Conservation (phyloP, 2,329 filamentous ascomycete genomes). For the Akanthomyces lecanii region DNA sequence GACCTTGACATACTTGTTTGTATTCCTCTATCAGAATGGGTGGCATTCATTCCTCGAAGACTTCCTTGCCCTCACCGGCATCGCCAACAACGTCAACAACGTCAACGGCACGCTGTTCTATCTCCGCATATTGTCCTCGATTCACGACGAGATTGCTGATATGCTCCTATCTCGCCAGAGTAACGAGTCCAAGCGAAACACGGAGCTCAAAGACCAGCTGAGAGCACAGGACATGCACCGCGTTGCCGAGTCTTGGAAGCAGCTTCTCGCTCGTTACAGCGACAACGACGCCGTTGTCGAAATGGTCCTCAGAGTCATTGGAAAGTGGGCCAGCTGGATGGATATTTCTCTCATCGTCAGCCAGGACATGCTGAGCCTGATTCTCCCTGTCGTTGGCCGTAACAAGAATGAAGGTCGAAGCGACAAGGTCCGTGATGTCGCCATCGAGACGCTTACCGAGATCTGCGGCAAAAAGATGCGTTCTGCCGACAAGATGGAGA, state of each 20-base stretch:
- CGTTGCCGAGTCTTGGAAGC: slow-evolving; percentile 85
- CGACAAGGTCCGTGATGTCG: slow-evolving; percentile 82
- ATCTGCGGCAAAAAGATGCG: slow-evolving; percentile 99
- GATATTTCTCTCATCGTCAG: slow-evolving; percentile 94
- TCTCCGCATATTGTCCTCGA: slow-evolving; percentile 78
- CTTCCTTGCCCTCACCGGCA: slow-evolving; percentile 70
- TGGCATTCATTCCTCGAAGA: slow-evolving; percentile 93
- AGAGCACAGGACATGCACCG: slow-evolving; percentile 83
- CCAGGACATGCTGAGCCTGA: slow-evolving; percentile 74
- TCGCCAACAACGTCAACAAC: slow-evolving; percentile 64
- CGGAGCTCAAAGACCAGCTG: slow-evolving; percentile 85
- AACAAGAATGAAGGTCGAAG: slow-evolving; percentile 56
- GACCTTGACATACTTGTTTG: slow-evolving; percentile 90
- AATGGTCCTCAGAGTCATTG: slow-evolving; percentile 85
- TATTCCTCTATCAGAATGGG: slow-evolving; percentile 74
- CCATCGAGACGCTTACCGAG: slow-evolving; percentile 92
- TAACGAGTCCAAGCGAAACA: slow-evolving; percentile 79
- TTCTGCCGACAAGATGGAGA: slow-evolving; percentile 83
- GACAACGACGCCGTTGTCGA: slow-evolving; percentile 72
- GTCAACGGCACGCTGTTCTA: slow-evolving; percentile 76
- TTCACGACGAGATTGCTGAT: slow-evolving; percentile 97
- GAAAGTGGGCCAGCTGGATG: slow-evolving; percentile 98
- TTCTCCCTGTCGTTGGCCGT: slow-evolving; percentile 85
- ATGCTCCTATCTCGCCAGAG: slow-evolving; percentile 75
- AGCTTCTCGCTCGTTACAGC: slow-evolving; percentile 75